Conservation (phyloP, 176 grass and related monocot genomes). For the Eragrostis nindensis region DNA sequence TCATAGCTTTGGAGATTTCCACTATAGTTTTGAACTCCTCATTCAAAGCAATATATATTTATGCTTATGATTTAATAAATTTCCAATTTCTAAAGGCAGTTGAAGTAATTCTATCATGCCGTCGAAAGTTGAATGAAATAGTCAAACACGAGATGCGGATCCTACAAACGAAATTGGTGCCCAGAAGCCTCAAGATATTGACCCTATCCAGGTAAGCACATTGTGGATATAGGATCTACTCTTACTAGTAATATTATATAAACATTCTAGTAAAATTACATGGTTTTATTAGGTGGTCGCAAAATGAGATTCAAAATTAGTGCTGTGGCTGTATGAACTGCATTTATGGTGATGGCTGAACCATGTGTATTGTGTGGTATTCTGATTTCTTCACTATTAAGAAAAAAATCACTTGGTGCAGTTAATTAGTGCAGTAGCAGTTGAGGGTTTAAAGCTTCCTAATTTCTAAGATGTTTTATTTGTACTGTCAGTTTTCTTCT, state of each 20-base stretch:
- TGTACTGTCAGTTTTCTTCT: not conserved
- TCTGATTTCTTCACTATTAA: not conserved
- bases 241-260: not conserved
- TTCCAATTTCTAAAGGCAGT: constrained; percentile 63
- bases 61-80: constrained; percentile 24
- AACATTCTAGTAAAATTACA: constrained; percentile 17
- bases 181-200: constrained; percentile 60
- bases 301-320: not conserved
- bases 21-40: constrained; percentile 3
- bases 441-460: not conserved
- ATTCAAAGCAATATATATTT: constrained; percentile 22
- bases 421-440: not conserved
- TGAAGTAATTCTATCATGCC: constrained; percentile 72
- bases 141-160: constrained; percentile 39
- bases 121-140: constrained; percentile 69
- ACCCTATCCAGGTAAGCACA: constrained; percentile 78
- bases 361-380: not conserved
- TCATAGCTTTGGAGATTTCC: not conserved
- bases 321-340: not conserved
- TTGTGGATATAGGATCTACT: constrained; percentile 9
- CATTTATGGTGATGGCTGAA: not conserved
- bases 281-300: not conserved
- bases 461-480: not conserved
- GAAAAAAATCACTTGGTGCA: not conserved
- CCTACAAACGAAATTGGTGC: constrained; percentile 49